Base-by-base conservation (phyloP, 805 yeast species). In the Scheffersomyces spartinae region DNA sequence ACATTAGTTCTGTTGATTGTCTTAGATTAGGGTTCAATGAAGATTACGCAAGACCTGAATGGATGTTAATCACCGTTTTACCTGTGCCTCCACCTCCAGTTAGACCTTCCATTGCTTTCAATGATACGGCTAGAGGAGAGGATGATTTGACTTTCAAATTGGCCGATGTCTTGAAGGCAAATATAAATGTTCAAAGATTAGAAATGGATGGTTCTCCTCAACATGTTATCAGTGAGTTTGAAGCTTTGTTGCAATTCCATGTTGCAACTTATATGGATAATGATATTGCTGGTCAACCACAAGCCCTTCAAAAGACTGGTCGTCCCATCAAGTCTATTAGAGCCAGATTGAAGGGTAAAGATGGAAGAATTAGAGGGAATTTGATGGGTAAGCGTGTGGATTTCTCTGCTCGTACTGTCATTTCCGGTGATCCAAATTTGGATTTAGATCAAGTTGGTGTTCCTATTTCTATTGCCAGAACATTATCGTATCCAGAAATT, bases 31-130 rank as follows among this genome's bases (percentile, higher is more conserved):
- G 99, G 4, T 78, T 91, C 56, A 83, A 81, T 47, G 93, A 85
- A 49, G 96, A 91, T 48, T 91, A 83, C 45, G 91, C 99, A 2
- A 77, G 98, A 43, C 99, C 99, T 2, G 99, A 91, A 58, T 91
- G 98, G 99, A 73, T 91, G 75, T 68, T 91, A 33, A 71, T 91
- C 39, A 85, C 97, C 2, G 97, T 91, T n/a, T 64, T 91, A 43
- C 98, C 99, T 1, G 98, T 91, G 11, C 99, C 99, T 22, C 99
- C 99, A 26, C 99, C 99, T 34, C 97, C 96, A 18, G 99, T 91
- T 17, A 78, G 99, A 54, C 99, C 99, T 7, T 82, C 95, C 13
- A 91, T 91, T 60, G 95, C 98, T 2, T 86, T 91, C 45, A 91
- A 91, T 40, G 98, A 91, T 49, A 83, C 96, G 7, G 95, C 94